Conservation (phyloP, 2,329 filamentous ascomycete genomes). For the Colletotrichum paranaense region DNA sequence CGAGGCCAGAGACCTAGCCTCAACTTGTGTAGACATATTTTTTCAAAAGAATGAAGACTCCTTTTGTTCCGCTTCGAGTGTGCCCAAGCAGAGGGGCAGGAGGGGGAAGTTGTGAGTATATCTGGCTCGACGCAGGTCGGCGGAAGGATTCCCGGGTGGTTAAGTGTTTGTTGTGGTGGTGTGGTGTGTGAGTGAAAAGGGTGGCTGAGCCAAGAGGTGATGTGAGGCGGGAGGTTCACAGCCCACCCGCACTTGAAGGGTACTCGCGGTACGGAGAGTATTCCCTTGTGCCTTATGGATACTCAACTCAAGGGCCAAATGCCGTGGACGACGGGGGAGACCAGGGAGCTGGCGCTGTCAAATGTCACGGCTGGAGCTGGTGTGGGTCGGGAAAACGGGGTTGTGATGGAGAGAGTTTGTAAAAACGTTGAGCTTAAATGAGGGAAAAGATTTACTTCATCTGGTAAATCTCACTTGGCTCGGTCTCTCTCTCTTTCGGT, state of each 20-base stretch:
- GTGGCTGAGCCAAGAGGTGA: slow-evolving; percentile 32
- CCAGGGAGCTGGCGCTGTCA: slow-evolving; percentile 28
- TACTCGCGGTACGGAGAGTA: too few relatives aligned
- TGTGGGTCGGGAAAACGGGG: slow-evolving; percentile 14
- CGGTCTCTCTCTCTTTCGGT: background rate
- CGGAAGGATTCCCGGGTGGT: background rate
- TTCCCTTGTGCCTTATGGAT: background rate
- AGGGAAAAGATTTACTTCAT: background rate
- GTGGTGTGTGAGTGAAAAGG: slow-evolving; percentile 8
- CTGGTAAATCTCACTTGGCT: background rate
- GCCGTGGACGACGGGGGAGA: slow-evolving; percentile 12
- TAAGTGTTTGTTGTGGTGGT: background rate
- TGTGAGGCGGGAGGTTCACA: slow-evolving; percentile 29
- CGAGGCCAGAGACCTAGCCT: slow-evolving; percentile 85
- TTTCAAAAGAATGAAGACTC: background rate
- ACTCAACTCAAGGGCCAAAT: slow-evolving; percentile 1
- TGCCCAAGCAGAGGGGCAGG: background rate
- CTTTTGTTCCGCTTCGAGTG: background rate
- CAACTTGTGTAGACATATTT: slow-evolving; percentile 60
- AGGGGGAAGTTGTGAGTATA: background rate
- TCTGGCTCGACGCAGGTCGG: background rate
- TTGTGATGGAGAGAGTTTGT: background rate
- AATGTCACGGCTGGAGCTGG: slow-evolving; percentile 25
- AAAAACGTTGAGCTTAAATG: background rate
- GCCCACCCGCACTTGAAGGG: slow-evolving; percentile 21